Base-by-base conservation (phyloP, 2,329 filamentous ascomycete species). In the Fusarium coffeatum region DNA sequence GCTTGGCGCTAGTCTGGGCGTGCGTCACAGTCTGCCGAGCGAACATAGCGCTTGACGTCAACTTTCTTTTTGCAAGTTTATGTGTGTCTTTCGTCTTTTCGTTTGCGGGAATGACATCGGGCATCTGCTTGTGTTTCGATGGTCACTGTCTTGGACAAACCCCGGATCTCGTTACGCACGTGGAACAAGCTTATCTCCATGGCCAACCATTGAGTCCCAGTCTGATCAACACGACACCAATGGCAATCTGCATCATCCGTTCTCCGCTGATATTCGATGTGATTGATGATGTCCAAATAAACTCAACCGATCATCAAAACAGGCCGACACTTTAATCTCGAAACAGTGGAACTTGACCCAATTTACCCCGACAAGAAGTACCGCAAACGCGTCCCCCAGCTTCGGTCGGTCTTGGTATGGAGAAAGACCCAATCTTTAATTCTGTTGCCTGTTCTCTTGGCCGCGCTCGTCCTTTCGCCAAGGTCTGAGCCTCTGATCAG, bases 1-100 rank as follows among this genome's bases (percentile, higher is more conserved):
- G 23, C 66, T 69, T 69, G 66, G 66, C 66, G 40, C 49, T 48
- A 41, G 69, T 18, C 69, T 72, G 58, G 69, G 69, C 69, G 1
- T 72, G 69, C 69, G 69, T 72, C 69, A 72, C 46, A 37, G 30
- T 61, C 62, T 59, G 58, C 13, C 46, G 23, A 70, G 43, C 48
- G 25, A 57, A 51, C 23, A 48, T 4, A 41, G 22, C 25, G 28
- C 34, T 69, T 71, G 69, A 71, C 69, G 69, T 71, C 65, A 71
- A 72, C 12, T 25, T 20, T 54, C 4, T 6, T 40, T 47, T 45
- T 42, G 37, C 63, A 53, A 42, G 51, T 69, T 65, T 64, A 23
- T 23, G 12, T 12, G 10, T 7, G 34, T 37, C 34, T 37, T n/a
- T 37, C 10, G 18, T 18, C 10, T n/a, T 43, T 20, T 42, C 10